phyloP scores from a whole-genome alignment of 2,329 filamentous ascomycete species.

The Fusarium sp. region DNA sequence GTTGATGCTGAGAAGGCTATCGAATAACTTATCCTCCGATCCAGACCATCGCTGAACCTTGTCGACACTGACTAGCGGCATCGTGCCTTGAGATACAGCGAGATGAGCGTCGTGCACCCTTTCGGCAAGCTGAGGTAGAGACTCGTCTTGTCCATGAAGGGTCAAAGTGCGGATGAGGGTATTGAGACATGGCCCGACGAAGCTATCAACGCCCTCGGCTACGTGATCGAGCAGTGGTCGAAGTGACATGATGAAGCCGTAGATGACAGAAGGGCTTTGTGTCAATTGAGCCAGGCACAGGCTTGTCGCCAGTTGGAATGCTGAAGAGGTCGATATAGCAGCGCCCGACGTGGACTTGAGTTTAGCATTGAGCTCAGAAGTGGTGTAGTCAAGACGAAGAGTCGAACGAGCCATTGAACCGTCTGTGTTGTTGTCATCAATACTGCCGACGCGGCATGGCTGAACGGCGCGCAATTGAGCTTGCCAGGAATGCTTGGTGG shows the following conservation, averaged over 20 bases:
- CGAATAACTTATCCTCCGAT: constrained; percentile 14
- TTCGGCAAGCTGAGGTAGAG: neutral
- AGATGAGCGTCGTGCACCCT: constrained; percentile 8
- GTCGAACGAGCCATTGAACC: constrained; percentile 9
- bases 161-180: neutral
- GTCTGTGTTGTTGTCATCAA: neutral
- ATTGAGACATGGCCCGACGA: constrained; percentile 25
- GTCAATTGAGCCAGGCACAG: constrained; percentile 17
- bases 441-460: neutral
- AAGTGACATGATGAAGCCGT: constrained; percentile 28
- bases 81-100: neutral
- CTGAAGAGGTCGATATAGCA: neutral
- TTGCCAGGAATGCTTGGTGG: constrained; percentile 1
- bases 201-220: neutral
- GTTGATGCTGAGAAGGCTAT: constrained; percentile 25
- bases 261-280: neutral
- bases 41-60: constrained; percentile 22
- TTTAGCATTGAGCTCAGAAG: constrained; percentile 1
- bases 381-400: neutral
- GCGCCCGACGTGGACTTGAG: neutral
- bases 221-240: neutral
- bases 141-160: neutral
- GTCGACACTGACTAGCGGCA: constrained; percentile 19
- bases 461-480: neutral
- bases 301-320: constrained; percentile 16